phyloP scores from a whole-genome alignment of 208 protist species.

The Trichomonas tenax region DNA sequence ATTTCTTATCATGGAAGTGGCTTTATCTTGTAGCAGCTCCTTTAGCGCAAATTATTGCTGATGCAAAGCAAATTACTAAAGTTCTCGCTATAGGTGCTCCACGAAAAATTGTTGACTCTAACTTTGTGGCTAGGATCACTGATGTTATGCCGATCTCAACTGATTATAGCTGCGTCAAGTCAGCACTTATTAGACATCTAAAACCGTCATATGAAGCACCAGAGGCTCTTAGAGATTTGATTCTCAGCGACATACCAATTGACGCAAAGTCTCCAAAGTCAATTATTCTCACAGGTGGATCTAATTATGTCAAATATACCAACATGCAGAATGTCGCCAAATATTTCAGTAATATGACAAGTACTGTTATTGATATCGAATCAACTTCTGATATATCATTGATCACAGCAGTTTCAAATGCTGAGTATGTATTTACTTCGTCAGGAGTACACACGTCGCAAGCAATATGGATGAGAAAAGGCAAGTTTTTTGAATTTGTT shows the following conservation, averaged over 20 bases:
- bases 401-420: not conserved
- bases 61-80: not conserved
- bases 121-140: not conserved
- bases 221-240: not conserved
- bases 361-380: not conserved
- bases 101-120: not conserved
- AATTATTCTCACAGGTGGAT: not conserved
- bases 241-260: not conserved
- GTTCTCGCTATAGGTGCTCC: not conserved
- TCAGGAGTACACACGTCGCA: not conserved
- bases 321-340: not conserved
- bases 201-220: not conserved
- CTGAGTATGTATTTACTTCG: not conserved
- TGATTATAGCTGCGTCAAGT: not conserved
- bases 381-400: not conserved
- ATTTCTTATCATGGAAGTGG: not conserved
- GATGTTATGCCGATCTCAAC: not conserved
- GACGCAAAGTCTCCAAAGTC: not conserved
- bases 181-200: not conserved
- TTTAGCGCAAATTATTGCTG: not conserved
- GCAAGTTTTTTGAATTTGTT: not conserved
- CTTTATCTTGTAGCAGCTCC: not conserved
- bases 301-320: not conserved
- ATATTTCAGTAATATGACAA: not conserved
- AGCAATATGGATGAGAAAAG: not conserved